phyloP scores from a whole-genome alignment of 2,329 filamentous ascomycete species.

The Pseudocercospora pini-densiflorae region DNA sequence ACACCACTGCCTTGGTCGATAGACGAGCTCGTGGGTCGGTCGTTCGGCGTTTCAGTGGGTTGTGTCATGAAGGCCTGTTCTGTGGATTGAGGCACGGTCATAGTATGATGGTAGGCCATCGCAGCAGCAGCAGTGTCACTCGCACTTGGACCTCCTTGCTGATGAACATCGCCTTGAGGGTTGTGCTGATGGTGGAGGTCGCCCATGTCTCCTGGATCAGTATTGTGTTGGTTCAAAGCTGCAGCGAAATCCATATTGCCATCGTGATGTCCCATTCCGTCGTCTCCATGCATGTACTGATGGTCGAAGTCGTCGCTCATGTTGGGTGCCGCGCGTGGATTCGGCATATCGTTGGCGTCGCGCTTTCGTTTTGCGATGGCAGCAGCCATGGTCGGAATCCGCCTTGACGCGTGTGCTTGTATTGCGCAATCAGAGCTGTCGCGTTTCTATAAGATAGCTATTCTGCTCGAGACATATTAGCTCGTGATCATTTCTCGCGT shows the following conservation, averaged over 20 bases:
- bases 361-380: constrained; percentile 52
- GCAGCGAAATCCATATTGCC: constrained; percentile 49
- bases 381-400: constrained; percentile 30
- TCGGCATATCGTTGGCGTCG: constrained; percentile 49
- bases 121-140: constrained; percentile 66
- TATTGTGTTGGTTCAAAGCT: constrained; percentile 39
- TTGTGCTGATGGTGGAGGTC: constrained; percentile 24
- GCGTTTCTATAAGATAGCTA: not conserved
- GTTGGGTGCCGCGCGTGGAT: constrained; percentile 41
- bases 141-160: constrained; percentile 50
- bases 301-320: constrained; percentile 37
- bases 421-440: not conserved
- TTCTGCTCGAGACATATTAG: constrained; percentile 16
- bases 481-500: constrained; percentile 17
- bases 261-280: constrained; percentile 44
- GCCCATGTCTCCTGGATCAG: constrained; percentile 20
- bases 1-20: constrained; percentile 26
- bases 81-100: constrained; percentile 61
- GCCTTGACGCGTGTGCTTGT: not conserved
- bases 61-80: constrained; percentile 53
- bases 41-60: constrained; percentile 23
- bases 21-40: constrained; percentile 28
- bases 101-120: constrained; percentile 55
- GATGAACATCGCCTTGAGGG: constrained; percentile 26
- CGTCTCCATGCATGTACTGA: constrained; percentile 41